These are phyloP conservation scores for Cordyceps cicadae DNA, from an alignment of 2,329 filamentous ascomycete species.

Conservation along the genomic window DNA sequence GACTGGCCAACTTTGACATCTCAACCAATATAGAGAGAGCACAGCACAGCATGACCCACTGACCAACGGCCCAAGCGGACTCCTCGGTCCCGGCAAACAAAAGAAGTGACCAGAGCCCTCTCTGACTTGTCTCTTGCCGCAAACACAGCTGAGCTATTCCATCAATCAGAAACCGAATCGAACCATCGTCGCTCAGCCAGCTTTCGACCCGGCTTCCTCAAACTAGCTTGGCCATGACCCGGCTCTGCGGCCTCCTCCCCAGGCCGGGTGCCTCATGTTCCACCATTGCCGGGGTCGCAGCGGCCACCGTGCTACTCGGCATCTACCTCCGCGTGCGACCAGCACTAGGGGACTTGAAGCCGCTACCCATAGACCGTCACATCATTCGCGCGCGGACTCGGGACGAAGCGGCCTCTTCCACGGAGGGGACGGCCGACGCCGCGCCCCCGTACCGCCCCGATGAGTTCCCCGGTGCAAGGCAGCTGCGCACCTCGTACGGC, in stretches of 20 bases:
- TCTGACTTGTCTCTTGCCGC: too few relatives aligned
- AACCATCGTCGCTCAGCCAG: background rate
- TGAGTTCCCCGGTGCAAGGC: conserved; percentile 58
- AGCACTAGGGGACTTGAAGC: conserved; percentile 11
- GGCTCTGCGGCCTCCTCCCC: background rate
- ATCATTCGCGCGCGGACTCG: conserved; percentile 7
- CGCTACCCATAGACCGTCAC: background rate
- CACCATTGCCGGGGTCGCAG: background rate
- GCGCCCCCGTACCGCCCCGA: conserved; percentile 58
- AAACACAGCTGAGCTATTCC: background rate
- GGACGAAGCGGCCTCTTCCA: background rate
- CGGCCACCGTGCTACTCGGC: background rate
- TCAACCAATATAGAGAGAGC: too few relatives aligned
- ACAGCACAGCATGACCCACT: too few relatives aligned
- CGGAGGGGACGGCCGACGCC: conserved; percentile 14
- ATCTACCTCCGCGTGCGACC: conserved; percentile 25
- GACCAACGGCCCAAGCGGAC: background rate
- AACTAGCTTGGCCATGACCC: background rate
- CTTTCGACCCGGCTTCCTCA: background rate
- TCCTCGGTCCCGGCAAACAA: background rate
- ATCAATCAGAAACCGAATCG: background rate
- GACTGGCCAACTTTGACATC: conserved; percentile 3
- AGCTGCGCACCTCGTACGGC: conserved; percentile 64
- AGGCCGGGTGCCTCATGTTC: background rate
- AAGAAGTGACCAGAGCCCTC: background rate